These are phyloP conservation scores for Botrytis fragariae DNA, from an alignment of 2,329 filamentous ascomycete species.

Conservation along the genomic window DNA sequence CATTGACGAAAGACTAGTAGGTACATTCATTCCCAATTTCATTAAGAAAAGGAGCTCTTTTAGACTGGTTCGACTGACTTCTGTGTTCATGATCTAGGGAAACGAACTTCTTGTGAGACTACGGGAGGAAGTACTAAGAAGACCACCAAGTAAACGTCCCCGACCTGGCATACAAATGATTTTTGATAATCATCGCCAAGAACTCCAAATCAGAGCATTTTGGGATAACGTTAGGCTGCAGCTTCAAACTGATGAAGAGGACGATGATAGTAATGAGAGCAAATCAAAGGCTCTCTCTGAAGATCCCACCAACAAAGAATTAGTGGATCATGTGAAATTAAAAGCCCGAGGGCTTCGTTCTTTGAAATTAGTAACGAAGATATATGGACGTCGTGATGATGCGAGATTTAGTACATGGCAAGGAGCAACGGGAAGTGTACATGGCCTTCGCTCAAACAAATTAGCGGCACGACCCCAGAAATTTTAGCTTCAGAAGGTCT, in stretches of 20 bases:
- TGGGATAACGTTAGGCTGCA: constrained; percentile 28
- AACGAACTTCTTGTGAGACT: constrained; percentile 20
- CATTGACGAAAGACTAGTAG: constrained; percentile 5
- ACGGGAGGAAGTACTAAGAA: constrained; percentile 23
- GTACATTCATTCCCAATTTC: background rate
- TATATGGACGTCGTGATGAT: constrained; percentile 5
- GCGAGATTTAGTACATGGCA: background rate
- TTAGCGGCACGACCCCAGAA: constrained; percentile 1
- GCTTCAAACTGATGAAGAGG: constrained; percentile 20
- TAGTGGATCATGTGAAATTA: background rate
- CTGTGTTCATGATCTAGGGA: background rate
- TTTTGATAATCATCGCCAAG: constrained; percentile 18
- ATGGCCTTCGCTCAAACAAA: background rate
- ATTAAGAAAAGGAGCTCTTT: no score
- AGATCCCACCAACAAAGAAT: background rate
- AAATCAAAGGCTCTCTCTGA: background rate
- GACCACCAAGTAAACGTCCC: background rate
- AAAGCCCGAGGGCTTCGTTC: background rate
- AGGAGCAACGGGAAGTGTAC: background rate
- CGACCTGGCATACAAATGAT: background rate
- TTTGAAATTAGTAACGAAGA: background rate
- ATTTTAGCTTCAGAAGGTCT: constrained; percentile 11
- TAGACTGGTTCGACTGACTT: background rate
- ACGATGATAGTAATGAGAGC: background rate
- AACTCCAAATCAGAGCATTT: constrained; percentile 25